Conservation (phyloP, 176 grass and related monocot species). For the Eragrostis nindensis region DNA sequence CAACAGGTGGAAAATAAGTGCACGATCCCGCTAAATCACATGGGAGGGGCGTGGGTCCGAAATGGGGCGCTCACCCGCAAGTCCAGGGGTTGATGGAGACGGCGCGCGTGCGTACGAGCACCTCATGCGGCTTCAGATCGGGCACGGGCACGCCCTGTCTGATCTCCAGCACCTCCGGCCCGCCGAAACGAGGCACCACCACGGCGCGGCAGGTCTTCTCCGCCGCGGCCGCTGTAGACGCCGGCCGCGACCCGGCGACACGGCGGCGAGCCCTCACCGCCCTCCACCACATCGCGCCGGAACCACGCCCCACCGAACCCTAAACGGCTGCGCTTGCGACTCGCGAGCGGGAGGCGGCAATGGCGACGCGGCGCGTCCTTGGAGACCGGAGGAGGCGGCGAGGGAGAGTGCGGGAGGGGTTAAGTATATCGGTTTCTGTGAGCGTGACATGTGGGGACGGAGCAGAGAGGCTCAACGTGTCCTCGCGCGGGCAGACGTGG, state of each 20-base stretch:
- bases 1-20: neutral
- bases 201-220: constrained; percentile 63
- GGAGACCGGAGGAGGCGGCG: constrained; percentile 21
- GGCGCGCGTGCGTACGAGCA: constrained; percentile 87
- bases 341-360: constrained; percentile 21
- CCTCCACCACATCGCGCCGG: constrained; percentile 63
- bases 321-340: neutral
- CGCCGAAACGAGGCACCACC: constrained; percentile 81
- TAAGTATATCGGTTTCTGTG: constrained; percentile 4
- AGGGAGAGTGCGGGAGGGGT: constrained; percentile 6
- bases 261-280: constrained; percentile 33
- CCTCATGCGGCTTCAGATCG: constrained; percentile 81
- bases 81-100: constrained; percentile 91
- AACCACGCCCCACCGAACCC: neutral
- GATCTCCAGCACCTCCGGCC: constrained; percentile 86
- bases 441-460: constrained; percentile 35
- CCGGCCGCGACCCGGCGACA: constrained; percentile 33
- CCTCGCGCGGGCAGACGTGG: constrained; percentile 38
- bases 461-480: constrained; percentile 2
- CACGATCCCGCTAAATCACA: neutral
- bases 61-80: constrained; percentile 72
- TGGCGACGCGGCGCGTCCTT: constrained; percentile 31
- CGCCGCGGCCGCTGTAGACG: constrained; percentile 41
- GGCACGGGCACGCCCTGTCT: constrained; percentile 63
- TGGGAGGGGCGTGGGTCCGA: neutral